phyloP scores from a whole-genome alignment of 1,139 yeast species.

The Suhomyces kunorum region DNA sequence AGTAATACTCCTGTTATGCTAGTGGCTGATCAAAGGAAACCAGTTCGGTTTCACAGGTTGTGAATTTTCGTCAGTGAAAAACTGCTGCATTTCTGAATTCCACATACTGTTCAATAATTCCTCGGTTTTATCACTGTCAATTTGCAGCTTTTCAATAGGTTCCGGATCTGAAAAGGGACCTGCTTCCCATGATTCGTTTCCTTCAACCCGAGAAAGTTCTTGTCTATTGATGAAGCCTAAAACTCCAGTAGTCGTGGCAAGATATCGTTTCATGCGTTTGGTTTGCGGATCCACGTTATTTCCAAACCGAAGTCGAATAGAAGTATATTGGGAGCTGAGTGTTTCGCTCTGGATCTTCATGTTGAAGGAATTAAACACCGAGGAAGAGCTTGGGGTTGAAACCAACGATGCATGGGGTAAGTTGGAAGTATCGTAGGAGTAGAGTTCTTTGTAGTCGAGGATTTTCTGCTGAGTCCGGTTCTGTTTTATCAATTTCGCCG shows the following conservation, averaged over 20 bases:
- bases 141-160: not conserved
- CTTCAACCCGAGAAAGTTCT: slow-evolving; percentile 2
- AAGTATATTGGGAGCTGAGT: slow-evolving; percentile 38
- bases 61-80: not conserved
- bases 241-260: slow-evolving; percentile 16
- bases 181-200: slow-evolving; percentile 1
- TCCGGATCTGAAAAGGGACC: not conserved
- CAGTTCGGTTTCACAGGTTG: no score
- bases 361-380: slow-evolving; percentile 13
- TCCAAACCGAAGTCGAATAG: slow-evolving; percentile 40
- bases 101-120: slow-evolving; percentile 14
- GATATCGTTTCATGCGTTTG: slow-evolving; percentile 7
- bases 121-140: not conserved
- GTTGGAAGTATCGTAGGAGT: slow-evolving; percentile 14
- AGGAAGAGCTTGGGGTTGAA: not conserved
- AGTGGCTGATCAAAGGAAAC: not conserved
- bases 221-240: slow-evolving; percentile 17
- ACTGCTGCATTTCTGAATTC: slow-evolving; percentile 13
- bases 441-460: slow-evolving; percentile 37
- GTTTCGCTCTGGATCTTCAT: slow-evolving; percentile 43
- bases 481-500: slow-evolving; percentile 13
- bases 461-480: slow-evolving; percentile 40
- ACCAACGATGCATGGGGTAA: not conserved
- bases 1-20: no score
- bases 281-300: slow-evolving; percentile 16